These are phyloP conservation scores for Penicillium mononematosum DNA, from an alignment of 495 filamentous ascomycete species.

Conservation along the genomic window DNA sequence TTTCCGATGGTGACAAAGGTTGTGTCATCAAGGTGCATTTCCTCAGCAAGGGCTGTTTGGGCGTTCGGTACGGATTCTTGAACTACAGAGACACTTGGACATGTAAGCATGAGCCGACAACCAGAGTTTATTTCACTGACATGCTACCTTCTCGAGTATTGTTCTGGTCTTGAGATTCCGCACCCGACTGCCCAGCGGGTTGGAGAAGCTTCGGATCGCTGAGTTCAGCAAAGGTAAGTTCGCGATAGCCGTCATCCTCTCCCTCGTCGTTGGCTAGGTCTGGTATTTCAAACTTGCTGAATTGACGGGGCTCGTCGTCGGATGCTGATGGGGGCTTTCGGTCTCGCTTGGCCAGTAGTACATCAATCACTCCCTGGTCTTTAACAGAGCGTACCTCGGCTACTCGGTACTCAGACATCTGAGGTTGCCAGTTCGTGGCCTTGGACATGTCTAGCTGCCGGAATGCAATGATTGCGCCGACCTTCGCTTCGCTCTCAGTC, in stretches of 20 bases:
- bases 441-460: constrained; percentile 72
- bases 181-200: constrained; percentile 22
- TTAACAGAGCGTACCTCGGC: constrained; percentile 58
- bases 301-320: constrained; percentile 54
- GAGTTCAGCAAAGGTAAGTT: constrained; percentile 55
- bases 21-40: constrained; percentile 31
- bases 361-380: constrained; percentile 48
- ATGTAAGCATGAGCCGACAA: constrained; percentile 36
- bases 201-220: constrained; percentile 61
- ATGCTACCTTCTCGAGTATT: constrained; percentile 36
- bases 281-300: constrained; percentile 68
- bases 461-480: constrained; percentile 76
- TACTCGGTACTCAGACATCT: constrained; percentile 63
- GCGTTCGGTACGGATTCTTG: constrained; percentile 27
- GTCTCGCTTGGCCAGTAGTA: constrained; percentile 72
- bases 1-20: constrained; percentile 25
- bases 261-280: constrained; percentile 53
- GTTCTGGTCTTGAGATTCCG: constrained; percentile 16
- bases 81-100: constrained; percentile 36
- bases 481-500: constrained; percentile 48
- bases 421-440: constrained; percentile 75
- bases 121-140: constrained; percentile 44
- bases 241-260: constrained; percentile 53
- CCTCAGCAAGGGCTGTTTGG: constrained; percentile 8
- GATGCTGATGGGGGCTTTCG: constrained; percentile 48